phyloP scores from a whole-genome alignment of 1,284 basidiomycete species.

The Rhodotorula mucilaginosa region DNA sequence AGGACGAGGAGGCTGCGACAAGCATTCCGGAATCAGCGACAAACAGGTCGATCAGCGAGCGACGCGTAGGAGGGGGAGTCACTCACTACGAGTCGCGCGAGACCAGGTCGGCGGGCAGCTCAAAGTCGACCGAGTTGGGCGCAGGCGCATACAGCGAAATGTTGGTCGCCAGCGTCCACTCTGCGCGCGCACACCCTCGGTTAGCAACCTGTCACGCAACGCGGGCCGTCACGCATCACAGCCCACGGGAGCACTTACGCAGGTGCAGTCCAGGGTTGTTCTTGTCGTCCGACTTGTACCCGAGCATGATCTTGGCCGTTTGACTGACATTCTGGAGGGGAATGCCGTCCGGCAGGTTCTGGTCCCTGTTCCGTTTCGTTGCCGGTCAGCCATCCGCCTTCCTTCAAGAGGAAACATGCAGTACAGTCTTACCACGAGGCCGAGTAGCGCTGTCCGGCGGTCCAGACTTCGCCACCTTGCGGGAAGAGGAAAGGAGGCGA shows the following conservation, averaged over 20 bases:
- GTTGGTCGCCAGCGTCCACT: slow-evolving; percentile 16
- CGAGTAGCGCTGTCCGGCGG: slow-evolving; percentile 11
- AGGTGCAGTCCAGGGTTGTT: slow-evolving; percentile 16
- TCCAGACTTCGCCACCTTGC: slow-evolving; percentile 24
- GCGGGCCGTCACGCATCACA: background rate
- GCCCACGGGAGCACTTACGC: background rate
- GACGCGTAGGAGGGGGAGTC: too few relatives aligned
- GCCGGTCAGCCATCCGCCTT: background rate
- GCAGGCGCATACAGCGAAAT: slow-evolving; percentile 12
- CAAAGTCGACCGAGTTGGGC: slow-evolving; percentile 13
- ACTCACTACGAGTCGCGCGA: slow-evolving; percentile 20
- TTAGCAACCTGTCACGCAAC: too few relatives aligned
- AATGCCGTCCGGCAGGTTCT: slow-evolving; percentile 9
- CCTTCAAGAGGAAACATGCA: background rate
- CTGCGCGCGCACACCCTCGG: background rate
- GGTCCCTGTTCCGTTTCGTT: background rate
- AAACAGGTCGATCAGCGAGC: background rate
- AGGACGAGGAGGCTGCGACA: slow-evolving; percentile 18
- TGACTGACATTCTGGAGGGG: slow-evolving; percentile 8
- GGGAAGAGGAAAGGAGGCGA: slow-evolving; percentile 24
- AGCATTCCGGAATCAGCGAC: background rate
- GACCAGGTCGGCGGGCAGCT: slow-evolving; percentile 11
- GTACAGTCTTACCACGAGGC: slow-evolving; percentile 15
- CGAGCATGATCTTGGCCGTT: slow-evolving; percentile 25
- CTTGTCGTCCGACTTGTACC: slow-evolving; percentile 17